Base-by-base conservation (phyloP, 1,284 basidiomycete species). In the Cutaneotrichosporon cutaneum region DNA sequence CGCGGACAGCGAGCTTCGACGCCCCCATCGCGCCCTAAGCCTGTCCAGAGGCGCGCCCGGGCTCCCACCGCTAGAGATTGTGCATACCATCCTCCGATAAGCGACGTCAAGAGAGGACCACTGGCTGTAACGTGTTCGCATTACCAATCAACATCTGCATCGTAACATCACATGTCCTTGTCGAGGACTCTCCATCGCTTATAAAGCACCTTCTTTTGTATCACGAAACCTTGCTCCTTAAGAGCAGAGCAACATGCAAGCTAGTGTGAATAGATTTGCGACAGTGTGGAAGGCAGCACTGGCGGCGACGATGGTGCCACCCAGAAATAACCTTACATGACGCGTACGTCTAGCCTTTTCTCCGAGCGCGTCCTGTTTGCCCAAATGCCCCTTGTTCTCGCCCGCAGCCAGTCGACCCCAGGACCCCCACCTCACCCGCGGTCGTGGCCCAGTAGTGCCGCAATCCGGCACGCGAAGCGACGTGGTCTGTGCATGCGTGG, bases 191-290 rank as follows among this genome's bases (percentile, higher is more conserved):
- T 22, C 48, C 58, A 35, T 47, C 56, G 30, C 54, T 60, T 54
- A 30, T 50, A 59, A 58, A 63, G 62, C 56, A 51, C 35, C 48
- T 57, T 60, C 56, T 53, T 63, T 63, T 63, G 62, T 63, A 63
- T 63, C 62, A 36, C 35, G 35, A 62, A 52, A 9, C 42, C 48
- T 54, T 45, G 61, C 61, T 55, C 56, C 14, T 33, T 10, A 8
- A 2, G 45, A 33, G 53, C 50, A 2, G 45, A 33, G 53, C 50
- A 27, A 10, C 47, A 62, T 62, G 61, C 52, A 62, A 52, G 11
- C 22, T 47, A 45, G 22, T 47, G 22, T 24, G 45, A 47, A 47
- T 6, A 24, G 22, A 24, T 22, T 3, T 36, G 35, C n/a, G n/a
- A n/a, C n/a, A n/a, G n/a, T n/a, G n/a, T n/a, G n/a, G n/a, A n/a